Conservation (phyloP, 73 alveolate genomes). For the Blepharisma japonicum region DNA sequence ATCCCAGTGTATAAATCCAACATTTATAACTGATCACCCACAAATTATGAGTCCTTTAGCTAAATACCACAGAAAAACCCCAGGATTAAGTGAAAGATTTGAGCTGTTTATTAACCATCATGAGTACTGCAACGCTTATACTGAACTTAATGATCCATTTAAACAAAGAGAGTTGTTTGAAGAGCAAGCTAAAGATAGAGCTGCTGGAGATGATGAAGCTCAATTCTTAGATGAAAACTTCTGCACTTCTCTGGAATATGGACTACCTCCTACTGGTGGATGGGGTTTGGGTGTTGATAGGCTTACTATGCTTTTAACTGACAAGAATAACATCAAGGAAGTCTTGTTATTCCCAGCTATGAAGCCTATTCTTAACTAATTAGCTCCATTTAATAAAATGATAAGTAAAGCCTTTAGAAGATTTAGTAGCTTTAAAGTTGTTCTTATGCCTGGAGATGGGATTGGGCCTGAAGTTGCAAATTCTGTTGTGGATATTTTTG, state of each 20-base stretch:
- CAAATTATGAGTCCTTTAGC: slow-evolving; percentile 98
- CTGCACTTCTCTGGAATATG: slow-evolving; percentile 92
- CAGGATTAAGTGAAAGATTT: slow-evolving; percentile 91
- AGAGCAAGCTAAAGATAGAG: slow-evolving; percentile 85
- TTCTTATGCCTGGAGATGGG: slow-evolving; percentile 73
- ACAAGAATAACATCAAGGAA: slow-evolving; percentile 91
- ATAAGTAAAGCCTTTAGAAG: not conserved
- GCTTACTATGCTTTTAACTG: slow-evolving; percentile 92
- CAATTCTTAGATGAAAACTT: slow-evolving; percentile 83
- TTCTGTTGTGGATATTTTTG: slow-evolving; percentile 60
- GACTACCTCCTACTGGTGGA: slow-evolving; percentile 98
- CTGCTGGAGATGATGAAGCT: slow-evolving; percentile 94
- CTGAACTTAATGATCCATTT: slow-evolving; percentile 94
- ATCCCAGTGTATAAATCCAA: slow-evolving; percentile 92
- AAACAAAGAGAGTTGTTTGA: slow-evolving; percentile 84
- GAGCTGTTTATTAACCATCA: slow-evolving; percentile 88
- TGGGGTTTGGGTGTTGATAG: slow-evolving; percentile 98
- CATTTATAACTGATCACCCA: slow-evolving; percentile 98
- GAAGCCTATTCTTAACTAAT: slow-evolving; percentile 47
- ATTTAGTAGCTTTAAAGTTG: slow-evolving; percentile 34
- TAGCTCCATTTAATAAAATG: not conserved
- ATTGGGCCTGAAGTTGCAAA: slow-evolving; percentile 77
- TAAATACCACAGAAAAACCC: slow-evolving; percentile 91
- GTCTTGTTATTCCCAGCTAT: slow-evolving; percentile 96
- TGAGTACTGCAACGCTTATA: slow-evolving; percentile 92